Percentiles rank a stretch among this genome's conserved stretches.
Evolutionary conservation across 805 yeast genomes (phyloP).

Genomic region (Starmera caribaea): DNA sequence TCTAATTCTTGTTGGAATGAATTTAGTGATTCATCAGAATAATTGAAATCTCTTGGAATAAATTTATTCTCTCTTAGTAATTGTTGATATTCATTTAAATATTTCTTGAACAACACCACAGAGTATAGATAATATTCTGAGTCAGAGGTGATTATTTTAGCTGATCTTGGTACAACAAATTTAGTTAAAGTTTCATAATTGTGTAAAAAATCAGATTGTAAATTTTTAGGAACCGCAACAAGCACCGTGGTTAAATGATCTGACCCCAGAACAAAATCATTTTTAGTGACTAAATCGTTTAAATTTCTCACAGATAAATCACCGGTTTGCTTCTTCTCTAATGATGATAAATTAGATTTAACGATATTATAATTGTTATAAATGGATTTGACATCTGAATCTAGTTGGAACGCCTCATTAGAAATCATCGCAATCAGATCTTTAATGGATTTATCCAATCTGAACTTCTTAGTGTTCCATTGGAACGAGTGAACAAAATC

Average conservation of each 20-base stretch:
- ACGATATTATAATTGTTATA: constrained; percentile 72
- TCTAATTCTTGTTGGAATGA: constrained; percentile 72
- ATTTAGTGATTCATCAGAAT: constrained; percentile 67
- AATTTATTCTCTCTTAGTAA: constrained; percentile 79
- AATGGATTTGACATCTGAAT: constrained; percentile 74
- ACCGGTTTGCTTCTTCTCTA: constrained; percentile 89
- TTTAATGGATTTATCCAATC: constrained; percentile 74
- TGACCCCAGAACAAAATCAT: constrained; percentile 75
- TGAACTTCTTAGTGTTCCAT: constrained; percentile 85
- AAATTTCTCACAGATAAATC: constrained; percentile 85
- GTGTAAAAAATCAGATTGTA: constrained; percentile 49
- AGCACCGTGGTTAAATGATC: constrained; percentile 83
- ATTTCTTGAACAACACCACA: constrained; percentile 81
- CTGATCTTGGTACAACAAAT: constrained; percentile 90
- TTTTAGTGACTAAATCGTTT: constrained; percentile 78
- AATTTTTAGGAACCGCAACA: constrained; percentile 74
- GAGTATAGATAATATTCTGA: constrained; percentile 63
- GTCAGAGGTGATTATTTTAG: constrained; percentile 60
- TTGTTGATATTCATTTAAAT: constrained; percentile 53
- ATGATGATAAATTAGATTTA: constrained; percentile 72
- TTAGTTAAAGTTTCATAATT: constrained; percentile 68
- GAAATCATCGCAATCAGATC: constrained; percentile 64
- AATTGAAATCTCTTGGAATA: constrained; percentile 87
- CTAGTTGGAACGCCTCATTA: constrained; percentile 73
- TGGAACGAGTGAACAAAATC: constrained; percentile 65